These are phyloP conservation scores for Wickerhamomyces subpelliculosus DNA, from an alignment of 805 yeast species.

Conservation along the genomic window DNA sequence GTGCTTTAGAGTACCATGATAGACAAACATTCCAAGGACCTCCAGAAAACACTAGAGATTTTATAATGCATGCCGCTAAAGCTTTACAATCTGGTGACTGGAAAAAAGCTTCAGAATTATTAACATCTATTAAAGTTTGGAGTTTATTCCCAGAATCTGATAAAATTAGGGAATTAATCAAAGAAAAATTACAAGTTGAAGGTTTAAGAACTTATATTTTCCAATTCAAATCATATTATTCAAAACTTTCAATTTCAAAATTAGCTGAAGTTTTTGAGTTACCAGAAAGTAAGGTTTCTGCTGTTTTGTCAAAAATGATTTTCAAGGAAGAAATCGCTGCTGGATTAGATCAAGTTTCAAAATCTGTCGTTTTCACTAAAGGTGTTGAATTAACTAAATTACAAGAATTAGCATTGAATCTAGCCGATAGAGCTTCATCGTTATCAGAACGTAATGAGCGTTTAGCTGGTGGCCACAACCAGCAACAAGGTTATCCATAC, in stretches of 20 bases:
- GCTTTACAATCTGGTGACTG: slow-evolving; percentile 87
- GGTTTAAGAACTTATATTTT: slow-evolving; percentile 91
- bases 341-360: slow-evolving; percentile 57
- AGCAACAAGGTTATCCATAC: slow-evolving; percentile 21
- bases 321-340: slow-evolving; percentile 74
- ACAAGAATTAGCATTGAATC: slow-evolving; percentile 79
- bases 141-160: slow-evolving; percentile 66
- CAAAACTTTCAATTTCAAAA: slow-evolving; percentile 62
- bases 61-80: slow-evolving; percentile 86
- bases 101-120: slow-evolving; percentile 65
- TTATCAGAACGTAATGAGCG: slow-evolving; percentile 82
- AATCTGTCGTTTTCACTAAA: slow-evolving; percentile 59
- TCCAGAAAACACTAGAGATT: slow-evolving; percentile 93
- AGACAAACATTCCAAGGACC: slow-evolving; percentile 96
- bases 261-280: slow-evolving; percentile 65
- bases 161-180: slow-evolving; percentile 62
- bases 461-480: slow-evolving; percentile 66
- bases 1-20: slow-evolving; percentile 87
- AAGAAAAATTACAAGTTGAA: slow-evolving; percentile 75
- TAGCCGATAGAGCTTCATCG: slow-evolving; percentile 75
- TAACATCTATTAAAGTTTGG: slow-evolving; percentile 82
- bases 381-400: slow-evolving; percentile 77
- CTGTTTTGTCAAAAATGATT: slow-evolving; percentile 69
- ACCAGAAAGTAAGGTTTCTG: slow-evolving; percentile 44
- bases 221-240: slow-evolving; percentile 71